phyloP scores from a whole-genome alignment of 805 yeast genomes.

The Pichia occidentalis region DNA sequence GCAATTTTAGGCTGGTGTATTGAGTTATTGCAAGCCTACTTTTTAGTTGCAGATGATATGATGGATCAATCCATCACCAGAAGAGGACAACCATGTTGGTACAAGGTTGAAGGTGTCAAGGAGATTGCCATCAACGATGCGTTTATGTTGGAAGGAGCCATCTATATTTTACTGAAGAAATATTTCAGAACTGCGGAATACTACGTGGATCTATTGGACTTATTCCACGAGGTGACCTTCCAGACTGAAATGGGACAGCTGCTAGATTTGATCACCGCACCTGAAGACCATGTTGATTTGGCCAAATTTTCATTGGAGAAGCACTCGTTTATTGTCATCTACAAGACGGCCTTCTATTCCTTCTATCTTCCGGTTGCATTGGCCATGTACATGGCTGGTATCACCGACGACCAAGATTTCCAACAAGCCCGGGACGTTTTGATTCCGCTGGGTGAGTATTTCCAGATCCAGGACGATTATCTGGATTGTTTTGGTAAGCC shows the following conservation, averaged over 20 bases:
- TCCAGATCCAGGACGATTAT: constrained; percentile 97
- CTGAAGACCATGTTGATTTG: constrained; percentile 89
- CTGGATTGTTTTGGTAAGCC: constrained; percentile 97
- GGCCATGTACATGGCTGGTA: constrained; percentile 90
- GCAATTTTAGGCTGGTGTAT: constrained; percentile 94
- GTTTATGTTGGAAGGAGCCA: constrained; percentile 93
- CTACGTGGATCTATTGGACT: constrained; percentile 84
- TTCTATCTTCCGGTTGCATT: constrained; percentile 96
- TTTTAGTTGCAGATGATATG: constrained; percentile 96
- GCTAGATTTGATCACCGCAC: constrained; percentile 92
- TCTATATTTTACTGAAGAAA: constrained; percentile 81
- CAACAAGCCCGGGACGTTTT: constrained; percentile 82
- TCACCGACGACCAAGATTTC: constrained; percentile 62
- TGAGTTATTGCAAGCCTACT: constrained; percentile 92
- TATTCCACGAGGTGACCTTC: constrained; percentile 96
- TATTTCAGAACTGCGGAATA: constrained; percentile 77
- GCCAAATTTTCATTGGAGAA: constrained; percentile 78
- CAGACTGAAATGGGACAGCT: constrained; percentile 97
- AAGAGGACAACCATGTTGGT: constrained; percentile 99
- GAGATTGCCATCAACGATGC: constrained; percentile 96
- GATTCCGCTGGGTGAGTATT: constrained; percentile 94
- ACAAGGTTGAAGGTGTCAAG: constrained; percentile 68
- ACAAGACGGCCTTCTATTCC: constrained; percentile 95
- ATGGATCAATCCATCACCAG: constrained; percentile 96
- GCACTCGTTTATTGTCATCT: constrained; percentile 92